Base-by-base conservation (phyloP, 1,284 basidiomycete species). In the Puccinia novopanici region DNA sequence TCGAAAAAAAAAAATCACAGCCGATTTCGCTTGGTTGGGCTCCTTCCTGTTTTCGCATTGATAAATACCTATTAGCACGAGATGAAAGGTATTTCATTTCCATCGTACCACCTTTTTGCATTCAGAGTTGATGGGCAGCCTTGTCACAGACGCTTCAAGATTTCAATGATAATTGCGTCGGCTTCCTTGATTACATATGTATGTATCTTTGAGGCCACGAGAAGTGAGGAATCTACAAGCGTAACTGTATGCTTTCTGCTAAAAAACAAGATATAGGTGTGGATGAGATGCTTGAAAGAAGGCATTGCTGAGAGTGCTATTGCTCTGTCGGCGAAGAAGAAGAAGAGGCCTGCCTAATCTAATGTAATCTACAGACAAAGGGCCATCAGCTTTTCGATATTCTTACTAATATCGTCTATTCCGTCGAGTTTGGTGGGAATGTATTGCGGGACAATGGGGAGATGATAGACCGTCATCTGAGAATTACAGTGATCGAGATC, bases 401-500 rank as follows among this genome's bases (percentile, higher is more conserved):
- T 40, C 34, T 40, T 63, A 13, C 30, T n/a, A 8, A 63, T 37
- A 13, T 63, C 34, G 17, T 63, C 34, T 40, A 24, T 22, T 37
- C 40, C 34, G 1, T 63, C 34, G 59, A 63, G 59, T 3, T 9
- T 40, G 22, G 57, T 48, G 42, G 98, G 88, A 0, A 40, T 12
- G 1, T 10, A 19, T 37, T 63, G 4, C 6, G 59, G 34, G 6
- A 22, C 34, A 34, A 91, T 93, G 0, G 97, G 97, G 13, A 99
- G 88, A 70, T 77, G 48, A 87, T 94, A 99, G 1, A 90, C 87
- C 83, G 91, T 90, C 88, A 91, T 92, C 75, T 87, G 87, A 86
- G 93, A 95, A 40, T 89, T 91, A 84, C 92, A 96, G 61, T 92
- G 90, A 80, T 91, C 87, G 22, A 99, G 87, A 67, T 93, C 89